A percentile compares a stretch with the other conserved stretches of the same genome.
Evolutionary conservation across 1,284 basidiomycete genomes (phyloP).

Genomic region (Schizophyllum commune): DNA sequence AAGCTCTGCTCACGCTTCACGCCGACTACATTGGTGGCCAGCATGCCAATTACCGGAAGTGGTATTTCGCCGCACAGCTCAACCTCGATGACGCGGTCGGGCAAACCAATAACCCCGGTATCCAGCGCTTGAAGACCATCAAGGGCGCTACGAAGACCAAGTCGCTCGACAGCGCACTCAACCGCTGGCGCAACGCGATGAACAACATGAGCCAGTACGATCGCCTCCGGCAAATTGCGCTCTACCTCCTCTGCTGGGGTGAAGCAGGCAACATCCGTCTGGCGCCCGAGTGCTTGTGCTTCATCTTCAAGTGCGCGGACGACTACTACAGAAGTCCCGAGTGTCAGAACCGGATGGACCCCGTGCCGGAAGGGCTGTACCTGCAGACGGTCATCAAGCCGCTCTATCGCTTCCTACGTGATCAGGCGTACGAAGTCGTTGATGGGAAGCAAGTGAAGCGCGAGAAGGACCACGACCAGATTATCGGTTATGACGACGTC

Average conservation of each 20-base stretch:
- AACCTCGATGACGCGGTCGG: constrained; percentile 99
- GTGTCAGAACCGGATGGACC: constrained; percentile 92
- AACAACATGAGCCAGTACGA: constrained; percentile 99
- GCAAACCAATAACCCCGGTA: constrained; percentile 87
- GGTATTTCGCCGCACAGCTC: constrained; percentile 99
- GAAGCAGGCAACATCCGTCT: constrained; percentile 97
- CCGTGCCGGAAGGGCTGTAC: constrained; percentile 93
- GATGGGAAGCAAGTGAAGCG: constrained; percentile 94
- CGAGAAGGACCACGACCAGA: constrained; percentile 92
- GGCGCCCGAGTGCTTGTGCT: constrained; percentile 95
- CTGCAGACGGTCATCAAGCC: constrained; percentile 91
- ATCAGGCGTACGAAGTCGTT: constrained; percentile 94
- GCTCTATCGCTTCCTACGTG: constrained; percentile 91
- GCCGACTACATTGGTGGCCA: constrained; percentile 98
- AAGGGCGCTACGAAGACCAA: constrained; percentile 68
- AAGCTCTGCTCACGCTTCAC: constrained; percentile 92
- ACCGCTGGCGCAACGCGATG: constrained; percentile 98
- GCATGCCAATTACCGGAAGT: constrained; percentile 95
- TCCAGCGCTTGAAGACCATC: constrained; percentile 83
- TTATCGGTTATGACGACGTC: constrained; percentile 99
- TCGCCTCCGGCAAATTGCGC: constrained; percentile 90
- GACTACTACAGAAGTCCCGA: constrained; percentile 99
- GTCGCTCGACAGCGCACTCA: constrained; percentile 87
- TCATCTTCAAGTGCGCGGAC: constrained; percentile 99
- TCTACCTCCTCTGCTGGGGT: constrained; percentile 97